Evolutionary conservation across 2,329 filamentous ascomycete genomes (phyloP), one percentile per base, ranked within the genome.

Genomic region (Botrytis byssoidea): DNA sequence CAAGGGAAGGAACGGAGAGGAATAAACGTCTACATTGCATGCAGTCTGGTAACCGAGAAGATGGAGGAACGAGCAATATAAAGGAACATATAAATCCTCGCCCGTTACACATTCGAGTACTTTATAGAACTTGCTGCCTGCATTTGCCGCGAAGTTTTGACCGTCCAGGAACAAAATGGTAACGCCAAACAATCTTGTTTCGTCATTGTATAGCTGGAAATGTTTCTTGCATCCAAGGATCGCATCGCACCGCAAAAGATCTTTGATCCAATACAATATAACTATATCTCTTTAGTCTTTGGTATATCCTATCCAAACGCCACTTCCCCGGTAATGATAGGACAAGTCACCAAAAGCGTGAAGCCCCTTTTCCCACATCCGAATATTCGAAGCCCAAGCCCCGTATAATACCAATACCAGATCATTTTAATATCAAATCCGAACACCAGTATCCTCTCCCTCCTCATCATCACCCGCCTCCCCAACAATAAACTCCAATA

Each of bases 401-500:
- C 12, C 48, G n/a, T 5, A n/a, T n/a, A 14, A n/a, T 40, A 14
- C 35, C 10, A 16, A 55, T 7, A 18, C 40, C 37, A 35, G 18
- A 35, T 2, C 12, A 61, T 12, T 35, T 0, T 16, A 25, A 25
- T 37, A 46, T 70, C n/a, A 69, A 35, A 71, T 35, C 74, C 77
- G 76, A 55, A 65, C 66, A 48, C 77, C 76, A 71, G 77, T 75
- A 51, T 74, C 77, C 10, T 74, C 75, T 72, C 78, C 79, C 80
- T 81, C 82, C 65, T 83, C 82, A 74, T 83, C 82, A 61, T 80
- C 81, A n/a, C 82, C 82, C n/a, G 81, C 82, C 20, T 79, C 79
- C 8, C 82, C 82, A 20, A 83, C 81, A 72, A 83, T 81, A 74
- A 83, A 82, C 73, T 83, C 82, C 51, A 83, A 76, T 22, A 83